Conservation (phyloP, 2,329 filamentous ascomycete genomes). For the Stagonosporopsis tanaceti region DNA sequence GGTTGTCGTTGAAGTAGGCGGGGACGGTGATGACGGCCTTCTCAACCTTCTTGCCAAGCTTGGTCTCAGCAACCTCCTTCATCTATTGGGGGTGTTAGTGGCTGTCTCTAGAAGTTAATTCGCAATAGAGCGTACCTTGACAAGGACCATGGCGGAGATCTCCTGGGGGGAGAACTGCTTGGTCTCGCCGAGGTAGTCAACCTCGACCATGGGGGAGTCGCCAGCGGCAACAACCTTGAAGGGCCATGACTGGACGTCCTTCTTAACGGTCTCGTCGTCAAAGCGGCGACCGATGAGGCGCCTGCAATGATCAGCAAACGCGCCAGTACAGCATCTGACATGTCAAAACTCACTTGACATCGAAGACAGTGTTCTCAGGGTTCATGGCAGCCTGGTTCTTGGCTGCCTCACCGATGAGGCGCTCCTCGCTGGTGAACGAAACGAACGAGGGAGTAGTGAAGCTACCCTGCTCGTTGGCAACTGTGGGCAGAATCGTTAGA, state of each 20-base stretch:
- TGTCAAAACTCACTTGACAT: constrained; percentile 83
- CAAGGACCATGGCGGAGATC: constrained; percentile 98
- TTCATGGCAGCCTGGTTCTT: constrained; percentile 99
- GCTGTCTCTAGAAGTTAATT: not conserved
- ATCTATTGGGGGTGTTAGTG: constrained; percentile 67
- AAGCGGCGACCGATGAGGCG: constrained; percentile 96
- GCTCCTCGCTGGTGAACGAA: constrained; percentile 98
- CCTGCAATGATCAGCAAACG: constrained; percentile 62
- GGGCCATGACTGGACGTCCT: constrained; percentile 98
- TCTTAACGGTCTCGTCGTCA: constrained; percentile 96
- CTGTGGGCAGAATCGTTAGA: constrained; percentile 51
- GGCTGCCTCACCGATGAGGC: constrained; percentile 97
- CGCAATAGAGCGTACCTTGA: constrained; percentile 72
- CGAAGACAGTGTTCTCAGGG: constrained; percentile 97
- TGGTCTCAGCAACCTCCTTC: constrained; percentile 98
- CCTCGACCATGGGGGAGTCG: constrained; percentile 89
- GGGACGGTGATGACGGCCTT: constrained; percentile 99
- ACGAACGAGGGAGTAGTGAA: constrained; percentile 99
- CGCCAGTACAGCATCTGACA: not conserved
- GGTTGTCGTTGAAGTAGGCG: constrained; percentile 99
- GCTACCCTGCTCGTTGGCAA: constrained; percentile 99
- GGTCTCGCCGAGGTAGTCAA: constrained; percentile 92
- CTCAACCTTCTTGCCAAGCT: constrained; percentile 98
- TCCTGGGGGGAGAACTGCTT: constrained; percentile 98
- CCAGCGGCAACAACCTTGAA: constrained; percentile 96